Conservation (phyloP, 2,329 filamentous ascomycete genomes). For the Aureobasidium sp. region DNA sequence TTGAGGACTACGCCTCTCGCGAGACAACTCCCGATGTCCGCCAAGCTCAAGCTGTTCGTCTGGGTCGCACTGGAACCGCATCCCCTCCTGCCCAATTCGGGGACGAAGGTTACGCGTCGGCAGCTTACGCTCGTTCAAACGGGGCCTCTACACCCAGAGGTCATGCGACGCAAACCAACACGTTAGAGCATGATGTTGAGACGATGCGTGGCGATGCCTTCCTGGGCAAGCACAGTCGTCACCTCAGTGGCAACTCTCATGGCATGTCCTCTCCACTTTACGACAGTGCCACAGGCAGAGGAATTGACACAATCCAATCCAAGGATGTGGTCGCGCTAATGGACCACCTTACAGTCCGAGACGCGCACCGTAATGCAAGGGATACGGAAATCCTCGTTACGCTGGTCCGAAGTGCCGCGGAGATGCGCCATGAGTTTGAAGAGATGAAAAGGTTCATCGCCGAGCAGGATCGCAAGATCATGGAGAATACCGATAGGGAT, state of each 20-base stretch:
- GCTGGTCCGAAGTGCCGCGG: constrained; percentile 83
- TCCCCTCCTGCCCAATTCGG: constrained; percentile 15
- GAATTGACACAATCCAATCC: constrained; percentile 86
- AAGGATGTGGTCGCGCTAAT: constrained; percentile 96
- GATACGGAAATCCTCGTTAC: constrained; percentile 96
- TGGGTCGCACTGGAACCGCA: constrained; percentile 7
- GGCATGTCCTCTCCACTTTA: constrained; percentile 86
- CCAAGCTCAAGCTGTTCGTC: constrained; percentile 13
- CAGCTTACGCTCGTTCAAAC: constrained; percentile 19
- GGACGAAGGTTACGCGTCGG: constrained; percentile 20
- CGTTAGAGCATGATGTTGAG: constrained; percentile 33
- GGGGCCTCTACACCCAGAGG: constrained; percentile 13
- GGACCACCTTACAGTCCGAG: constrained; percentile 96
- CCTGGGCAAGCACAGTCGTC: constrained; percentile 50
- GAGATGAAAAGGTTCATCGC: constrained; percentile 90
- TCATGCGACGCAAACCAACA: not conserved
- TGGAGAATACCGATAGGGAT: constrained; percentile 78
- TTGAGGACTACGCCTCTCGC: constrained; percentile 17
- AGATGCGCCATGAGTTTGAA: constrained; percentile 95
- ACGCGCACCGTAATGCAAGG: constrained; percentile 89
- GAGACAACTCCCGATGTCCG: constrained; percentile 14
- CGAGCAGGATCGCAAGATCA: constrained; percentile 82
- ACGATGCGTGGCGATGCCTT: constrained; percentile 40
- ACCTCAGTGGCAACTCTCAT: constrained; percentile 84
- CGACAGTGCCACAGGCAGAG: constrained; percentile 78